A percentile compares a stretch with the other conserved stretches of the same genome.
Conservation (phyloP, 345 rosid species). For the Pelargonium nanum region DNA sequence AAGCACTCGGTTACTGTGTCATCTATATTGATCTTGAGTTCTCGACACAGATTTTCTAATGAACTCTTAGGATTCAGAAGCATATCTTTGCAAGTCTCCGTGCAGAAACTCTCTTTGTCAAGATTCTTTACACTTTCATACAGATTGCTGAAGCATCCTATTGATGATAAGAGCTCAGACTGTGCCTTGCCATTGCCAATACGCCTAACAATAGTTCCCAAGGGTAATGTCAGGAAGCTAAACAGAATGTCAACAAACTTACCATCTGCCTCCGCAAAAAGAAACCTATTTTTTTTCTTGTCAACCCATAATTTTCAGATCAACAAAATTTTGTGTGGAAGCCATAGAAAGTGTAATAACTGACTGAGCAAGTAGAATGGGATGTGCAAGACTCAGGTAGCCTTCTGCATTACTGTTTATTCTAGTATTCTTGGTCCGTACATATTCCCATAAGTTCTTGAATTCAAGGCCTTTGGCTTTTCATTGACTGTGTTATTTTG, state of each 20-base stretch:
- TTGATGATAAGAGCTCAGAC: not conserved
- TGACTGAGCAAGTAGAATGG: no score
- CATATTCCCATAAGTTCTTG: no score
- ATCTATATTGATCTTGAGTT: constrained; percentile 8
- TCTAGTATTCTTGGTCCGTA: no score
- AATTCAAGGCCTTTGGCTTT: no score
- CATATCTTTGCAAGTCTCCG: constrained; percentile 9
- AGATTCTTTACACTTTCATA: constrained; percentile 15
- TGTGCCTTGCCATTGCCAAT: constrained; percentile 8
- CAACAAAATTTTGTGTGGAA: not conserved
- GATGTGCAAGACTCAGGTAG: no score
- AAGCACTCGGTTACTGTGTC: constrained; percentile 10
- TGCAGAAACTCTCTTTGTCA: constrained; percentile 5
- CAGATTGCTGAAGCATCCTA: constrained; percentile 18
- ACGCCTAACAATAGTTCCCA: constrained; percentile 13
- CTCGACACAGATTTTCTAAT: constrained; percentile 7
- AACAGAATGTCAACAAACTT: constrained; percentile 14
- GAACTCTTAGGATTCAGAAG: constrained; percentile 12
- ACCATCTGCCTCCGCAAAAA: constrained; percentile 12
- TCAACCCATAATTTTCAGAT: constrained; percentile 11
- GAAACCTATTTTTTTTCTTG: constrained; percentile 4
- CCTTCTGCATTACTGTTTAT: no score
- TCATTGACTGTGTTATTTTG: no score
- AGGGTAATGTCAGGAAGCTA: constrained; percentile 6
- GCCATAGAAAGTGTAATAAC: no score